Evolutionary conservation across 768 basidiomycete genomes (phyloP).

Genomic region (Agaricus blazei): DNA sequence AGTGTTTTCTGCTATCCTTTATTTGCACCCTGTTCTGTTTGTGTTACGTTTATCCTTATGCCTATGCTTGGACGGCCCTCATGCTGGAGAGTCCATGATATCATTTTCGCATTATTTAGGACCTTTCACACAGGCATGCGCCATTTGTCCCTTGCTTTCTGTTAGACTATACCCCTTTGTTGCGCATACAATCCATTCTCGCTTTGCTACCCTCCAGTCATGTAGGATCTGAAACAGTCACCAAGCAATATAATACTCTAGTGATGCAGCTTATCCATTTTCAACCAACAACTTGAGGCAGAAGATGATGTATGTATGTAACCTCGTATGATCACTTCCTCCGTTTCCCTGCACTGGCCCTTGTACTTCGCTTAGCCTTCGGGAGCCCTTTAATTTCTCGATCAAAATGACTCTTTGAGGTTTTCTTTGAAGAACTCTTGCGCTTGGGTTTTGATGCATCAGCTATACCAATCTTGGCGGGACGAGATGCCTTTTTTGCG

Average conservation of each 20-base stretch:
- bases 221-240: not conserved
- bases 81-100: not conserved
- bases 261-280: too few species aligned
- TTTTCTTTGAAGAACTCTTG: constrained; percentile 27
- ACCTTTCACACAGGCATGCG: not conserved
- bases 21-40: not conserved
- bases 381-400: constrained; percentile 30
- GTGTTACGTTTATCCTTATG: not conserved
- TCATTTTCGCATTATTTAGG: not conserved
- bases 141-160: not conserved
- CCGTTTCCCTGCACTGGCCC: not conserved
- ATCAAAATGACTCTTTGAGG: constrained; percentile 42
- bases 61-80: not conserved
- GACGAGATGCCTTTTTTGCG: constrained; percentile 76
- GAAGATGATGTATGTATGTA: not conserved
- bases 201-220: not conserved
- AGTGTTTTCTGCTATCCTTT: not conserved
- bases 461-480: constrained; percentile 65
- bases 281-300: too few species aligned
- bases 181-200: not conserved
- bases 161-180: not conserved
- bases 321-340: not conserved
- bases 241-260: not conserved
- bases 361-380: constrained; percentile 4
- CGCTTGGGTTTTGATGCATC: constrained; percentile 23